Conservation (phyloP, 345 rosid genomes). For the Xanthoceras sorbifolium region DNA sequence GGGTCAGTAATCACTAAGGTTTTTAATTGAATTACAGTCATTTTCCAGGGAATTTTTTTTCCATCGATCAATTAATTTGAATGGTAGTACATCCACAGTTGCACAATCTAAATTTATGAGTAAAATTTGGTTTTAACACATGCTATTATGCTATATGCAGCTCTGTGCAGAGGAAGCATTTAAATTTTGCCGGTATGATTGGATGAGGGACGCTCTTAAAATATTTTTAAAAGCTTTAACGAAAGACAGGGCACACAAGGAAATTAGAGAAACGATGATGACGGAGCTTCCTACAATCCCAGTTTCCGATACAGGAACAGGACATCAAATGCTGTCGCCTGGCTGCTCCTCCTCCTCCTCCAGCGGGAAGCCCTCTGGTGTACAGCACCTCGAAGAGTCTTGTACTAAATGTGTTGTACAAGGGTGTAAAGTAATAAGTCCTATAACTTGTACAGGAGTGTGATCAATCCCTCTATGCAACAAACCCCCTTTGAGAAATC, state of each 20-base stretch:
- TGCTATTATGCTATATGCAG: slow-evolving; percentile 24
- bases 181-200: slow-evolving; percentile 49
- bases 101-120: background rate
- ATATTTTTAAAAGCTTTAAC: slow-evolving; percentile 22
- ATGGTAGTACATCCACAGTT: too few relatives aligned
- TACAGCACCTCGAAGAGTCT: slow-evolving; percentile 30
- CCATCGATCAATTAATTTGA: too few relatives aligned
- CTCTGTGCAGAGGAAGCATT: slow-evolving; percentile 37
- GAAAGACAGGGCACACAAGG: background rate
- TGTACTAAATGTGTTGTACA: slow-evolving; percentile 28
- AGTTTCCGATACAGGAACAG: slow-evolving; percentile 6
- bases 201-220: slow-evolving; percentile 53
- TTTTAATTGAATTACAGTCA: background rate
- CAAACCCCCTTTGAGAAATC: background rate
- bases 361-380: slow-evolving; percentile 13
- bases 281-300: slow-evolving; percentile 11
- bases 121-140: background rate
- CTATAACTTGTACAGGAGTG: background rate
- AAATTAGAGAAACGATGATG: background rate
- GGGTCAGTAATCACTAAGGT: slow-evolving; percentile 35
- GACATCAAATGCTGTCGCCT: slow-evolving; percentile 22
- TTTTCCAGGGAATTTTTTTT: too few relatives aligned
- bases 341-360: too few relatives aligned
- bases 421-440: background rate
- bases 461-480: background rate